These are phyloP conservation scores for Amauroascus niger DNA, from an alignment of 2,329 filamentous ascomycete genomes.

Conservation along the genomic window DNA sequence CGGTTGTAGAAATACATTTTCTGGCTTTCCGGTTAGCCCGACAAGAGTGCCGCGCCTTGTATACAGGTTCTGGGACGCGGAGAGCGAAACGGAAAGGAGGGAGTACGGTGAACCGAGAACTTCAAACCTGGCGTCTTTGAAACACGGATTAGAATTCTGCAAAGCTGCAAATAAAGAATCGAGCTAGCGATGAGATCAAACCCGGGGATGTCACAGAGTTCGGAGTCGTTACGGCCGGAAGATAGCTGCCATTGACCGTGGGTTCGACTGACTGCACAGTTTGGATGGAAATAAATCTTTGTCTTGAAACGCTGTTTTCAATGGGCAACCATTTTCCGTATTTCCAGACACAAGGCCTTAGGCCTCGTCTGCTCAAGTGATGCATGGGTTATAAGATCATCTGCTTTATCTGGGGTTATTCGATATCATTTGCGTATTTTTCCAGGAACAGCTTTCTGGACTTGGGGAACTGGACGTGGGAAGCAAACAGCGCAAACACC, in stretches of 20 bases:
- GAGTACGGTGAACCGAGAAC: slow-evolving; percentile 87
- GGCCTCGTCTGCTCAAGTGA: slow-evolving; percentile 30
- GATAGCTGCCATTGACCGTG: slow-evolving; percentile 28
- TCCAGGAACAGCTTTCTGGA: not conserved
- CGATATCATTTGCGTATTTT: not conserved
- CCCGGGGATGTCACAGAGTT: slow-evolving; percentile 36
- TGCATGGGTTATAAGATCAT: slow-evolving; percentile 24
- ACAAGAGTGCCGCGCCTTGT: slow-evolving; percentile 86
- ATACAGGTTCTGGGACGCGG: slow-evolving; percentile 86
- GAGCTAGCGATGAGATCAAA: slow-evolving; percentile 17
- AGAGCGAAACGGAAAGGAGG: slow-evolving; percentile 83
- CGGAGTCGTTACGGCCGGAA: slow-evolving; percentile 29
- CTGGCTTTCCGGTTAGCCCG: slow-evolving; percentile 76
- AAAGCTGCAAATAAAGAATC: no score
- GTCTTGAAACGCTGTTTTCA: slow-evolving; percentile 19
- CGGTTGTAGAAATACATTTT: slow-evolving; percentile 56
- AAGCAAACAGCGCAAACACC: slow-evolving; percentile 9
- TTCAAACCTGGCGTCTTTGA: slow-evolving; percentile 81
- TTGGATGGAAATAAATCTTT: slow-evolving; percentile 38
- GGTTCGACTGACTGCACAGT: slow-evolving; percentile 34
- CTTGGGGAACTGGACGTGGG: not conserved
- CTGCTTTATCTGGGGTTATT: not conserved
- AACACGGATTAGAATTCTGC: not conserved
- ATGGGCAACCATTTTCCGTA: slow-evolving; percentile 17
- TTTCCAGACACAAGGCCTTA: slow-evolving; percentile 28